Base-by-base conservation (phyloP, 805 yeast genomes). In the Starmerella sp. region DNA sequence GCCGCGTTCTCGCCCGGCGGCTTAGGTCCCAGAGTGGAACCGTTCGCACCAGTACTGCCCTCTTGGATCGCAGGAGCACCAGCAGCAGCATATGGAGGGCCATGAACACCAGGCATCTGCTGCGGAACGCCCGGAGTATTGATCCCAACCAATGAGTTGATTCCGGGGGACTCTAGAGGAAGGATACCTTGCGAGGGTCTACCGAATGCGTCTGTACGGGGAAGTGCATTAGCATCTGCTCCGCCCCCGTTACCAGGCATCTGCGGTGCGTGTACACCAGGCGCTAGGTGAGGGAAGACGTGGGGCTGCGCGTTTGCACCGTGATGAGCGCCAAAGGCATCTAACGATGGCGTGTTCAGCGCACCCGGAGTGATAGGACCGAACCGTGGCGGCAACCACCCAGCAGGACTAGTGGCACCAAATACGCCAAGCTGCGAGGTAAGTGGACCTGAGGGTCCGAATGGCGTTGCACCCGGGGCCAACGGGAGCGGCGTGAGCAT, bases 401-500 rank as follows among this genome's bases (percentile, higher is more conserved):
- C 52, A 22, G 52, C 47, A 7, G 53, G 53, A 43, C 54, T 51
- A 5, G 36, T 14, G 11, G 53, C 39, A 9, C 54, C 57, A 32
- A 46, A 22, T 13, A 50, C 13, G 34, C 39, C 39, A 13, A 49
- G 17, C 9, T 41, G 42, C 34, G 45, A 22, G 28, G 43, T 35
- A n/a, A 31, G 39, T 13, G n/a, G 31, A 6, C 45, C 45, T 5
- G 45, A n/a, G 15, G 31, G 45, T 3, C 32, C 53, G 8, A 17
- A 17, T 5, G 37, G 35, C 5, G 48, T 17, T 5, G 54, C 46
- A 8, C 53, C 52, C 10, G 44, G 50, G 6, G 17, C 37, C 13
- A 51, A 50, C 4, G 61, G 61, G 22, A 58, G 49, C n/a, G 61
- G 61, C 6, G 61, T 58, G 30, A 54, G 35, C 15, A 53, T 51